phyloP scores from a whole-genome alignment of 2,329 filamentous ascomycete genomes.

The Coniella vitis region DNA sequence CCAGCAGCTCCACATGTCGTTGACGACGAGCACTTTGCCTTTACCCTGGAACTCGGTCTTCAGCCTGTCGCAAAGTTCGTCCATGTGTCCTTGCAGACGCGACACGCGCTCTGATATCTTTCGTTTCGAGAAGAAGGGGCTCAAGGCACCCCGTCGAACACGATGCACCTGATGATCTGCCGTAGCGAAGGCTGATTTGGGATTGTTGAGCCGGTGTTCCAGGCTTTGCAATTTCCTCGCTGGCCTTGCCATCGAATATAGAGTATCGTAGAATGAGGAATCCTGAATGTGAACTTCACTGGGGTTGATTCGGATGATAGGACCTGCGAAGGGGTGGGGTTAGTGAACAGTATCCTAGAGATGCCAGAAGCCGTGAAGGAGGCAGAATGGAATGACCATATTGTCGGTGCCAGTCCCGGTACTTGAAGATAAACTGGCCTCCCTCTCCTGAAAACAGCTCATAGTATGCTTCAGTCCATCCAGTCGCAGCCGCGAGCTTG shows the following conservation, averaged over 20 bases:
- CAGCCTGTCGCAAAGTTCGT: slow-evolving; percentile 1
- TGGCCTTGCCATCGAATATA: slow-evolving; percentile 6
- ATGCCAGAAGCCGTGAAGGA: too few species aligned
- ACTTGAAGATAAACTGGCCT: slow-evolving; percentile 3
- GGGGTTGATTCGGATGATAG: slow-evolving; percentile 18
- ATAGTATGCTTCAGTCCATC: neutral
- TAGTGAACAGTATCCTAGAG: too few species aligned
- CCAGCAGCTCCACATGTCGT: neutral
- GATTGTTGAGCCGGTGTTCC: slow-evolving; percentile 11
- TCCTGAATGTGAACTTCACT: slow-evolving; percentile 17
- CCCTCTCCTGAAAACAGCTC: neutral
- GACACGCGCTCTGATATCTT: slow-evolving; percentile 8
- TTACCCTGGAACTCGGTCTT: slow-evolving; percentile 14
- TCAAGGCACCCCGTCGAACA: slow-evolving; percentile 14
- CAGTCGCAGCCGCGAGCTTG: neutral
- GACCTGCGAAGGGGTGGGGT: too few species aligned
- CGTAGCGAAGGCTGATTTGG: slow-evolving; percentile 15
- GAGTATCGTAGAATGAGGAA: slow-evolving; percentile 10
- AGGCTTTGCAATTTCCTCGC: slow-evolving; percentile 13
- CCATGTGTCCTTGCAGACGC: slow-evolving; percentile 8
- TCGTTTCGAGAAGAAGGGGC: slow-evolving; percentile 25
- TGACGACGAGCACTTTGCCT: slow-evolving; percentile 7
- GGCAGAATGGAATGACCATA: too few species aligned
- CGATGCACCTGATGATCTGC: slow-evolving; percentile 13
- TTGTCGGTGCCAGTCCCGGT: neutral